Percentiles rank a stretch among this genome's conserved stretches.
phyloP scores from a whole-genome alignment of 2,329 filamentous ascomycete species.

The Phyllosticta citrichinensis region DNA sequence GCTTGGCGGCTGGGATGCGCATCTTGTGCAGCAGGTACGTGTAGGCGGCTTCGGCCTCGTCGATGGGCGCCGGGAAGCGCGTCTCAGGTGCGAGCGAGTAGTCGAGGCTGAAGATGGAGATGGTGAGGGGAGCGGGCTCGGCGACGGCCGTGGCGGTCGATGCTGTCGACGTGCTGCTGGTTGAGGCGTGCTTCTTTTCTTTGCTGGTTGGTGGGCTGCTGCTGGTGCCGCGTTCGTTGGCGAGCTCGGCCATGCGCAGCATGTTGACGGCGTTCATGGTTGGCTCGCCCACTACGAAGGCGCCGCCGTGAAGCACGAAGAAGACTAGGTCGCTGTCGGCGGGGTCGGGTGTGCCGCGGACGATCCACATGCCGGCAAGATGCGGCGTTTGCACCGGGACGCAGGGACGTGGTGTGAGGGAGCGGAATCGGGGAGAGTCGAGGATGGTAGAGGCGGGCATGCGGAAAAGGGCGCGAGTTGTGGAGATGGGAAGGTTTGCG shows the following conservation, averaged over 20 bases:
- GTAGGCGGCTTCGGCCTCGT: not conserved
- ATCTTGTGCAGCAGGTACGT: not conserved
- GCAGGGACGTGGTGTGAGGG: not conserved
- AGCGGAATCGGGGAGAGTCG: not conserved
- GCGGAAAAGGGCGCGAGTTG: not conserved
- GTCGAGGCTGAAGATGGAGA: not conserved
- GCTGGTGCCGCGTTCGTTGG: not conserved
- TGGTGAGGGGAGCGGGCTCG: not conserved
- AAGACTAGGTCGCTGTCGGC: not conserved
- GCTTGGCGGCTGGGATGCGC: not conserved
- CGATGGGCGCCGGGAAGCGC: not conserved
- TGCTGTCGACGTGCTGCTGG: not conserved
- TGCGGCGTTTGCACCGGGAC: not conserved
- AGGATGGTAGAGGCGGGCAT: not conserved
- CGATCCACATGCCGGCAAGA: not conserved
- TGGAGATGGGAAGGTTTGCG: not conserved
- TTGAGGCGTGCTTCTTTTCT: not conserved
- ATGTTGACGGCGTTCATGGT: not conserved
- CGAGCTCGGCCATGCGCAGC: not conserved
- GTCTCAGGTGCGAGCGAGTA: not conserved
- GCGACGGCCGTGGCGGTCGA: not conserved
- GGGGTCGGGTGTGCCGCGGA: not conserved
- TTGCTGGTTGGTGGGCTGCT: not conserved
- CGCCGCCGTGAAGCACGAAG: not conserved
- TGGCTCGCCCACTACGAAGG: not conserved